phyloP scores from a whole-genome alignment of 2,329 filamentous ascomycete genomes.

The Capronia americana region DNA sequence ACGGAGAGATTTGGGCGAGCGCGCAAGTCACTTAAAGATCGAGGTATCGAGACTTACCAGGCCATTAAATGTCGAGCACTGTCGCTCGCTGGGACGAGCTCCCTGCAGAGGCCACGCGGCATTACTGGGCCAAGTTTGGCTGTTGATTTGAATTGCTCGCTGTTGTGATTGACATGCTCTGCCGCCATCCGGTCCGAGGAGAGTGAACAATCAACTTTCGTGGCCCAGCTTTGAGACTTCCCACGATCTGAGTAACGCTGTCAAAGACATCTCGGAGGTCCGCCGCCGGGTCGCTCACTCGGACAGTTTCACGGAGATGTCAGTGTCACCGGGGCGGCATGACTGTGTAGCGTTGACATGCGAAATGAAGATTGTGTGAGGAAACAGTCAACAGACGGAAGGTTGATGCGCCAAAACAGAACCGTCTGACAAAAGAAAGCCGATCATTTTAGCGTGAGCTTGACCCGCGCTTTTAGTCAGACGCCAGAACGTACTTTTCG shows the following conservation, averaged over 20 bases:
- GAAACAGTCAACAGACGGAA: not conserved
- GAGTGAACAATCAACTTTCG: not conserved
- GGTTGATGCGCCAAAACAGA: not conserved
- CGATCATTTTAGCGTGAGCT: not conserved
- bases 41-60: not conserved
- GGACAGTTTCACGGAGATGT: not conserved
- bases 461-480: not conserved
- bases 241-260: constrained; percentile 1
- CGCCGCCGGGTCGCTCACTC: not conserved
- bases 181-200: constrained; percentile 3
- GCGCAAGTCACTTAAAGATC: not conserved
- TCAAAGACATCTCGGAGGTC: constrained; percentile 21
- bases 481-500: not conserved
- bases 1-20: not conserved
- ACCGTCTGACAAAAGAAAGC: not conserved
- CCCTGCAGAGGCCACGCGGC: not conserved
- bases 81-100: not conserved
- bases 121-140: not conserved
- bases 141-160: not conserved
- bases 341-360: not conserved
- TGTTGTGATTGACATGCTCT: constrained; percentile 8
- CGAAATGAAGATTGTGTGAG: not conserved
- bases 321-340: not conserved
- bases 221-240: not conserved
- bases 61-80: not conserved